Evolutionary conservation across 176 grass and related monocot species (phyloP), one percentile per base, ranked within the genome.

Genomic region (Guadua angustifolia): DNA sequence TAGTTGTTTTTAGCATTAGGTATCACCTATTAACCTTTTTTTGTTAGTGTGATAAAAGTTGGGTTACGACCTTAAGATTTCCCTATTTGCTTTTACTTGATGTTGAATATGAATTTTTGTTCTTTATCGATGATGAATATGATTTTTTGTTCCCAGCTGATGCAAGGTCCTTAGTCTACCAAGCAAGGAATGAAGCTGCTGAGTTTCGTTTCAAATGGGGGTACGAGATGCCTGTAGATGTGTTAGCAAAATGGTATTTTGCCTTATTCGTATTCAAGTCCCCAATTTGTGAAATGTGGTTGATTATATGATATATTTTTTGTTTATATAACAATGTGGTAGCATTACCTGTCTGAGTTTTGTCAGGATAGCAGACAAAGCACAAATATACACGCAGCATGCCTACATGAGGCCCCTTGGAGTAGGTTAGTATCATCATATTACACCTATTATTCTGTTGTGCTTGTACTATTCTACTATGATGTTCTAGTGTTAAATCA

Each of bases 161-260:
- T 94, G 91, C 97, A 85, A 96, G 89, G 88, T 99, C 97, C 53
- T 90, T 99, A 75, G 97, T 99, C 70, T 84, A 86, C 79, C 97
- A 99, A 99, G 97, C 91, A 72, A 96, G 97, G 77, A 99, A 99
- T 67, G 97, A 99, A 91, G 91, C 93, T 85, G 97, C 97, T 32
- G 97, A 99, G 36, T 99, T 96, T 64, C 91, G 93, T 82, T 96
- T 96, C 66, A 99, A 99, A 91, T 99, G 97, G 97, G 97, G 97
- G 33, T 99, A 99, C 1, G 97, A 99, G 78, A 96, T 99, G 87
- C 97, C 97, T 58, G 91, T 95, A 42, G 97, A 99, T 87, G 93
- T 95, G 64, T 85, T 99, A 83, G 86, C 97, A 12, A 96, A 94
- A 84, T 99, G 97, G 97, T 99, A 90, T 5, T 17, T 38, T 66